phyloP scores from a whole-genome alignment of 2,329 filamentous ascomycete genomes.

The Chaetothyriales sp. region DNA sequence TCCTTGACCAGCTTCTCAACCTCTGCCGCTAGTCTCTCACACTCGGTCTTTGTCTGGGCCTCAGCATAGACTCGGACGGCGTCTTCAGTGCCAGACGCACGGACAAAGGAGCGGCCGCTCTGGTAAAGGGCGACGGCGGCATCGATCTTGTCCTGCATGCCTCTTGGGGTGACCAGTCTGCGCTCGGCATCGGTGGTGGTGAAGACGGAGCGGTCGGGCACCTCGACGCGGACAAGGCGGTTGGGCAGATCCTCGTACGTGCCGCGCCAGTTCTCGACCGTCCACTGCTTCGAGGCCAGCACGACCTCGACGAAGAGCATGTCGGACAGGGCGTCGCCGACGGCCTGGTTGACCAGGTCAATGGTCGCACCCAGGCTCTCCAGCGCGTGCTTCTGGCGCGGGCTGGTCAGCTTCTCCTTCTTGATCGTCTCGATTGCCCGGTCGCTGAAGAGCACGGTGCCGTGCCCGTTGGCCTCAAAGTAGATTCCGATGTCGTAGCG shows the following conservation, averaged over 20 bases:
- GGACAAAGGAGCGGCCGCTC: slow-evolving; percentile 75
- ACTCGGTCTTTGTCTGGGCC: slow-evolving; percentile 74
- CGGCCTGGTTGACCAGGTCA: slow-evolving; percentile 94
- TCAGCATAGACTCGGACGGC: slow-evolving; percentile 93
- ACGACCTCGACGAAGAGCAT: slow-evolving; percentile 93
- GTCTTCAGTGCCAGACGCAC: slow-evolving; percentile 89
- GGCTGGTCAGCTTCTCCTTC: slow-evolving; percentile 69
- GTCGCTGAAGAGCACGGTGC: slow-evolving; percentile 85
- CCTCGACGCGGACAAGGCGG: slow-evolving; percentile 82
- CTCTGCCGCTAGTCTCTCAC: slow-evolving; percentile 75
- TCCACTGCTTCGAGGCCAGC: slow-evolving; percentile 87
- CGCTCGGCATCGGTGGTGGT: slow-evolving; percentile 85
- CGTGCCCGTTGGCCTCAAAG: slow-evolving; percentile 97
- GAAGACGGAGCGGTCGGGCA: slow-evolving; percentile 76
- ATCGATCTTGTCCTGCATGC: slow-evolving; percentile 76
- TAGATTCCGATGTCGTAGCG: slow-evolving; percentile 94
- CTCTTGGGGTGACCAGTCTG: slow-evolving; percentile 61
- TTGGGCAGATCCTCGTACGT: slow-evolving; percentile 93
- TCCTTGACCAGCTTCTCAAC: slow-evolving; percentile 62
- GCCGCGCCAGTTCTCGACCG: slow-evolving; percentile 73
- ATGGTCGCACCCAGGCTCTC: slow-evolving; percentile 69
- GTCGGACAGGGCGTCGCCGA: slow-evolving; percentile 89
- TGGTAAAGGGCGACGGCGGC: slow-evolving; percentile 78
- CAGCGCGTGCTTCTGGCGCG: slow-evolving; percentile 77
- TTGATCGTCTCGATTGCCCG: slow-evolving; percentile 66